A percentile compares a stretch with the other conserved stretches of the same genome.
phyloP scores from a whole-genome alignment of 2,329 filamentous ascomycete genomes.

The Fusarium sp. region DNA sequence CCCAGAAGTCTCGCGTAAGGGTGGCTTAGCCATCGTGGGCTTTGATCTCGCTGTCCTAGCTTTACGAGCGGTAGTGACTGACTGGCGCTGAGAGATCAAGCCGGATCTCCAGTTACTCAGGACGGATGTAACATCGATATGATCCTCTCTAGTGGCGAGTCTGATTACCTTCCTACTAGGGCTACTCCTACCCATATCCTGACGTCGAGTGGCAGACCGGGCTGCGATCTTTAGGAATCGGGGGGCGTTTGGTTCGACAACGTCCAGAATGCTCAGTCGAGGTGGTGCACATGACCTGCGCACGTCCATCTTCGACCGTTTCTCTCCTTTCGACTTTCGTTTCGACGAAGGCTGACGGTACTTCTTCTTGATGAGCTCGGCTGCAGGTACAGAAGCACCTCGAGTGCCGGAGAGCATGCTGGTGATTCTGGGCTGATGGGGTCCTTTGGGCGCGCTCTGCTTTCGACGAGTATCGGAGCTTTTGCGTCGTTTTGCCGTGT shows the following conservation, averaged over 20 bases:
- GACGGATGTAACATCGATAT: slow-evolving; percentile 67
- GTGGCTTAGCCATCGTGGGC: slow-evolving; percentile 22
- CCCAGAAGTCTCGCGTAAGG: slow-evolving; percentile 42
- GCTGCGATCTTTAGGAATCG: slow-evolving; percentile 72
- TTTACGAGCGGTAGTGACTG: slow-evolving; percentile 49
- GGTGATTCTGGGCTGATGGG: slow-evolving; percentile 53
- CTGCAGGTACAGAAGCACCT: slow-evolving; percentile 11
- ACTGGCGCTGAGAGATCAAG: slow-evolving; percentile 60
- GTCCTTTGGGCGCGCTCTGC: slow-evolving; percentile 25
- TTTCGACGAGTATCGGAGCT: slow-evolving; percentile 40
- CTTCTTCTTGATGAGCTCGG: slow-evolving; percentile 33
- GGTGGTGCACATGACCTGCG: slow-evolving; percentile 54
- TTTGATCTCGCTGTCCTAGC: slow-evolving; percentile 23
- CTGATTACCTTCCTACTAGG: slow-evolving; percentile 69
- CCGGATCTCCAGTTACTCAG: slow-evolving; percentile 70
- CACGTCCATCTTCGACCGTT: slow-evolving; percentile 7
- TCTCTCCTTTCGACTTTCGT: slow-evolving; percentile 16
- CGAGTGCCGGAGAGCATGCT: slow-evolving; percentile 45
- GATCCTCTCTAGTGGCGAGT: slow-evolving; percentile 71
- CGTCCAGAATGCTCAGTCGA: slow-evolving; percentile 71
- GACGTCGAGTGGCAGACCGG: slow-evolving; percentile 64
- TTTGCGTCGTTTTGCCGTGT: slow-evolving; percentile 48
- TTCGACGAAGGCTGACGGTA: slow-evolving; percentile 29
- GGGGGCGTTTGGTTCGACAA: slow-evolving; percentile 66
- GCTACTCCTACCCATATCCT: slow-evolving; percentile 66